Evolutionary conservation across 148 eudicot species (phyloP).

Genomic region (Heliamphora exappendiculata): DNA sequence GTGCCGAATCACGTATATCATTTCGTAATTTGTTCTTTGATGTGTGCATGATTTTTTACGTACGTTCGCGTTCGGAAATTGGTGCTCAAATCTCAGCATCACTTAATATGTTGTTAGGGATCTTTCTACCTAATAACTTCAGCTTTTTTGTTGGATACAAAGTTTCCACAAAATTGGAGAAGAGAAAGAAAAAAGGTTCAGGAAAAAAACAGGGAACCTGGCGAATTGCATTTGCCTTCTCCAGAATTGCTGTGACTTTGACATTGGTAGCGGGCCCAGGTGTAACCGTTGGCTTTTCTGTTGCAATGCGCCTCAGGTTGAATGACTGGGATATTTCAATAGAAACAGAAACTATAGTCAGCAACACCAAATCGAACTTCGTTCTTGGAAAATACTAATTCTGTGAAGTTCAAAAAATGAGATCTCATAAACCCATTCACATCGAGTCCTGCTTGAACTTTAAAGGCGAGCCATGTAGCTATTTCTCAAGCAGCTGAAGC

Average conservation of each 20-base stretch:
- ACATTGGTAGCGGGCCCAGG: conserved; percentile 30
- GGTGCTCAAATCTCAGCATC: too few relatives aligned
- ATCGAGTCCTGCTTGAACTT: neutral
- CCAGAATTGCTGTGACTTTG: conserved; percentile 68
- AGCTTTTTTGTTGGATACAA: too few relatives aligned
- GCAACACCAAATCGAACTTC: neutral
- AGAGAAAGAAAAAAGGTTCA: neutral
- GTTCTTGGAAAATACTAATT: neutral
- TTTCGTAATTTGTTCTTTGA: too few relatives aligned
- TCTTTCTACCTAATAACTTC: too few relatives aligned
- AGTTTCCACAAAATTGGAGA: neutral
- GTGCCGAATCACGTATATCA: too few relatives aligned
- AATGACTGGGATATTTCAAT: conserved; percentile 44
- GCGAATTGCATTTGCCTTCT: conserved; percentile 90
- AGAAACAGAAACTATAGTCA: neutral
- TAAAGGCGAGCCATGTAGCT: neutral
- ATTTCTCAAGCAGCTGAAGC: too few relatives aligned
- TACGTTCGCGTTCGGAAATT: too few relatives aligned
- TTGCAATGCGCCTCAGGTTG: conserved; percentile 56
- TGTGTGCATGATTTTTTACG: too few relatives aligned
- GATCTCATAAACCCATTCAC: neutral
- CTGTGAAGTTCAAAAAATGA: neutral
- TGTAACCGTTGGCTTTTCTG: conserved; percentile 34
- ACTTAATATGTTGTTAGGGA: too few relatives aligned
- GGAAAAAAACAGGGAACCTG: conserved; percentile 39